These are phyloP conservation scores for Penicillium paradoxum DNA, from an alignment of 495 filamentous ascomycete species.

Conservation along the genomic window DNA sequence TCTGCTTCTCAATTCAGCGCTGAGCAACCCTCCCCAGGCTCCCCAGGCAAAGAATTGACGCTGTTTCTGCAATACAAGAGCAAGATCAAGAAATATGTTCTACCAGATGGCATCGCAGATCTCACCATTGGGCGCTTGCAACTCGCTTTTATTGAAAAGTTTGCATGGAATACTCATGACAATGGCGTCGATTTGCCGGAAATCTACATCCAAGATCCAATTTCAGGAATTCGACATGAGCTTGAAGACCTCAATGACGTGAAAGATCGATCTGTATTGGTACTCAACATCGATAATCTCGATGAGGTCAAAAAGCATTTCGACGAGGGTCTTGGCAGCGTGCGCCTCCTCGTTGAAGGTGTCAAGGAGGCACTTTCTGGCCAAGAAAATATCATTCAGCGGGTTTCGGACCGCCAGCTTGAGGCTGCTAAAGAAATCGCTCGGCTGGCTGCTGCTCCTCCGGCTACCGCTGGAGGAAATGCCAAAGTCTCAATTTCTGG, in stretches of 20 bases:
- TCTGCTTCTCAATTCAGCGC: constrained; percentile 50
- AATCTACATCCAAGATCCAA: constrained; percentile 94
- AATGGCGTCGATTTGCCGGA: constrained; percentile 92
- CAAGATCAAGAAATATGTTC: constrained; percentile 92
- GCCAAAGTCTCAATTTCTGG: constrained; percentile 28
- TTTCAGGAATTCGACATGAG: constrained; percentile 92
- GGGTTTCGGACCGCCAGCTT: constrained; percentile 87
- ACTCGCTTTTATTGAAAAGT: constrained; percentile 98
- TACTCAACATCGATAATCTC: constrained; percentile 87
- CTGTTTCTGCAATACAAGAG: constrained; percentile 97
- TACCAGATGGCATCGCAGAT: constrained; percentile 75
- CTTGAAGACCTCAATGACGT: constrained; percentile 92
- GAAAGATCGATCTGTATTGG: constrained; percentile 89
- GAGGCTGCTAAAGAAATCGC: constrained; percentile 89
- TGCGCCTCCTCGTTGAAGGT: constrained; percentile 74
- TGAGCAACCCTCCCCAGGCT: constrained; percentile 69
- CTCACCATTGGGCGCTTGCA: constrained; percentile 84
- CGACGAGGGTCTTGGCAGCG: constrained; percentile 80
- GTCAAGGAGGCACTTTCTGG: constrained; percentile 74
- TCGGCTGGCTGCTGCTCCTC: constrained; percentile 65
- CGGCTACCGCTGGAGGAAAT: constrained; percentile 29
- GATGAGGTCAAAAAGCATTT: constrained; percentile 97
- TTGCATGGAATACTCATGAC: constrained; percentile 94
- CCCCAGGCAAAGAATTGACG: constrained; percentile 81
- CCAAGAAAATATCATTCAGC: constrained; percentile 72